Base-by-base conservation (phyloP, 306 rosid genomes). In the Acacia acuminata region DNA sequence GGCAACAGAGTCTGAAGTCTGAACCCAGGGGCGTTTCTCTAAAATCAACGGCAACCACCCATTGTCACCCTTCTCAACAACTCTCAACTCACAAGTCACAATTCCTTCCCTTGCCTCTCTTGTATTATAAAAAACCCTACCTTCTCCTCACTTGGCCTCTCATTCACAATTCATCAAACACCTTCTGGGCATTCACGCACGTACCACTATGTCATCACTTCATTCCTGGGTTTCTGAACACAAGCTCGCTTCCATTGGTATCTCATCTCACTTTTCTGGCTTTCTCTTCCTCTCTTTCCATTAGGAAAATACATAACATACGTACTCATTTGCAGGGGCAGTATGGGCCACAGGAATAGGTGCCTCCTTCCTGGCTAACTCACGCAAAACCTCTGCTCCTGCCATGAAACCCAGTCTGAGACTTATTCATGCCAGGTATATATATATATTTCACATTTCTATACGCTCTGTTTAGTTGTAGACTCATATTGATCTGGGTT, bases 341-440 rank as follows among this genome's bases (percentile, higher is more conserved):
- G 15, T 94, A 1, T 92, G 97, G 97, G 97, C 94, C 32, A 81
- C 94, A 11, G 98, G 93, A 76, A 85, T 94, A 9, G 98, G 92
- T 34, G 94, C 92, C 64, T 89, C 98, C 0, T 85, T 94, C 22
- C 82, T 88, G 10, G 77, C 87, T 8, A 80, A 91, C 65, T 77
- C 97, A 43, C 71, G 87, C 27, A 56, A 87, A 45, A 24, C 63
- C 63, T 56, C 63, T 8, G 20, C 60, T 53, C 56, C 56, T 51
- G 10, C 61, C 24, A 56, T 56, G 63, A 56, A 56, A 56, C 63
- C 63, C 8, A 56, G 63, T 56, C 63, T 56, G 0, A 56, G 63
- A 9, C 63, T 56, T 3, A 56, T 56, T 56, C 63, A 56, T 56
- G 63, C 63, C 63, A 48, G 53, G 53, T 48, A 48, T 48, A 12